phyloP scores from a whole-genome alignment of 2,329 filamentous ascomycete species.

The Neurospora sp. region DNA sequence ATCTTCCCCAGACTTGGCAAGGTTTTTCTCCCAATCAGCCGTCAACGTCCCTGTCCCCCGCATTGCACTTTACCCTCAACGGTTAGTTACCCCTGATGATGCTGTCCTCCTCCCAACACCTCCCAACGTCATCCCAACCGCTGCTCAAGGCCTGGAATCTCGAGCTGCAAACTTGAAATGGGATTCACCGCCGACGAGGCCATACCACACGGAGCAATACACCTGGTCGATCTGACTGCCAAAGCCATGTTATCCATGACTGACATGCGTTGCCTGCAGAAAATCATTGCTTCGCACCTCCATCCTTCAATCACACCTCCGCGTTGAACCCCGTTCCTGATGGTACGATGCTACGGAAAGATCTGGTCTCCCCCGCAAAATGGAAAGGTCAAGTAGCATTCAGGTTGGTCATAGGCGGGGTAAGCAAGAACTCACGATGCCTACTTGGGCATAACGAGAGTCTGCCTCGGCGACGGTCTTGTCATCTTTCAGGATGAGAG shows the following conservation, averaged over 20 bases:
- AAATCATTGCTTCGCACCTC: not conserved
- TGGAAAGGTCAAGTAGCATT: not conserved
- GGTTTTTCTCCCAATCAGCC: not conserved
- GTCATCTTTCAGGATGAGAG: not conserved
- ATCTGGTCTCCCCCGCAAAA: not conserved
- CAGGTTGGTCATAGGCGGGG: not conserved
- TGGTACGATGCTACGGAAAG: not conserved
- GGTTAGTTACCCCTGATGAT: not conserved
- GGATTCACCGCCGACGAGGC: not conserved
- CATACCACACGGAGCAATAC: not conserved
- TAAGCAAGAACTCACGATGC: not conserved
- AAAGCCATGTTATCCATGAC: not conserved
- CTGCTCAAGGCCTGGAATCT: not conserved
- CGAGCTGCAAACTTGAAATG: not conserved
- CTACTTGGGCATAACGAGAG: not conserved
- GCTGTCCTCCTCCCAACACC: not conserved
- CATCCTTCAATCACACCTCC: not conserved
- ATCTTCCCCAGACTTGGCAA: not conserved
- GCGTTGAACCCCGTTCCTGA: not conserved
- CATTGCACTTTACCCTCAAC: not conserved
- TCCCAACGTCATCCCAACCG: not conserved
- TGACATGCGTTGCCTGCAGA: not conserved
- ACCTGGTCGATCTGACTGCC: not conserved
- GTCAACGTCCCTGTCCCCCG: not conserved
- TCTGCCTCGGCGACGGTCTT: not conserved